Base-by-base conservation (phyloP, 768 basidiomycete genomes). In the Mycena leptocephala region DNA sequence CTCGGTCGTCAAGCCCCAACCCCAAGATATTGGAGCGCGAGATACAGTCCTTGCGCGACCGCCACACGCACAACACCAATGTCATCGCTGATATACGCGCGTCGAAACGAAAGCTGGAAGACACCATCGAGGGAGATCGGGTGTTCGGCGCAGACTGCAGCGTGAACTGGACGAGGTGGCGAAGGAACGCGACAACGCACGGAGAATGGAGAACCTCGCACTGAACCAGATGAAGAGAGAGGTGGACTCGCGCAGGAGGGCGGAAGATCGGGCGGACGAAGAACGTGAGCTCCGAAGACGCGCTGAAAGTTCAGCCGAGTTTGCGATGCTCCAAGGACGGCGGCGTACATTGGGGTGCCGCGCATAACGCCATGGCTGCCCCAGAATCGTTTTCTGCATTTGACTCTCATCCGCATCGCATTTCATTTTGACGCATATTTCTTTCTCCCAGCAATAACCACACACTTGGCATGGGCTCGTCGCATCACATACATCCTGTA, bases 171-270 rank as follows among this genome's bases (percentile, higher is more conserved):
- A 87, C 61, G 80, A 84, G 64, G 64, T 86, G 55, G 74, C 82
- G 62, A 79, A 84, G 71, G 82, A 87, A 79, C 81, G 84, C 65
- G 80, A 83, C 46, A 67, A 66, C 3, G 83, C 85, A 18, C 81
- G 81, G 22, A 81, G 83, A 59, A 82, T 81, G 80, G 85, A 86
- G 72, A 64, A 33, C 41, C 76, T 77, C 55, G 84, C 84, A 53
- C 70, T 83, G 75, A 76, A 75, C 66, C 79, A 78, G 74, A 79
- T 80, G 51, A 83, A 76, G 70, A 82, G 74, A 75, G 90, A 82
- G 89, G 90, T 80, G 89, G 92, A 83, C 91, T 89, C 63, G 90
- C 94, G 81, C 92, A 93, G 84, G 92, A 92, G 82, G 87, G 90
- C 85, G 92, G 96, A 77, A 93, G 90, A 79, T 87, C 87, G 77